phyloP scores from a whole-genome alignment of 2,329 filamentous ascomycete genomes.

The Ophiosphaerella narmari region DNA sequence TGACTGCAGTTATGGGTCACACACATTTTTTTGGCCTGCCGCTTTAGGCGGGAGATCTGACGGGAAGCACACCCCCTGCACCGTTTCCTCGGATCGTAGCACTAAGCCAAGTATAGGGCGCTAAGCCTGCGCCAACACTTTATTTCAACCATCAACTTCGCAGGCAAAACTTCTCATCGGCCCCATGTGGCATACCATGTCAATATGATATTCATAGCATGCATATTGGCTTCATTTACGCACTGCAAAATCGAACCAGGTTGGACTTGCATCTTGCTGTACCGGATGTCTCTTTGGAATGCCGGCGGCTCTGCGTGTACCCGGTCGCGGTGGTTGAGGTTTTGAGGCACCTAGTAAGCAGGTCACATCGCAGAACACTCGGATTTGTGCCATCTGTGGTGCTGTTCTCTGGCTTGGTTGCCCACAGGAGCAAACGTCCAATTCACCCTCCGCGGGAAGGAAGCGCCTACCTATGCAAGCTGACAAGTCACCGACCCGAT shows the following conservation, averaged over 20 bases:
- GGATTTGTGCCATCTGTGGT: neutral
- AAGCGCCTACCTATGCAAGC: neutral
- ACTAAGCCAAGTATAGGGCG: conserved; percentile 23
- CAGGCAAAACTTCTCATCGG: conserved; percentile 18
- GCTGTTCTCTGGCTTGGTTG: neutral
- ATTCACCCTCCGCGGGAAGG: neutral
- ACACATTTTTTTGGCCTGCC: conserved; percentile 10
- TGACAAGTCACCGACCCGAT: neutral
- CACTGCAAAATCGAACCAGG: conserved; percentile 23
- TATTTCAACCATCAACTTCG: conserved; percentile 33
- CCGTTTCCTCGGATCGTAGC: conserved; percentile 13
- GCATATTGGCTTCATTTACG: conserved; percentile 16
- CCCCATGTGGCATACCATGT: conserved; percentile 10
- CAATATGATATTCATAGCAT: conserved; percentile 10
- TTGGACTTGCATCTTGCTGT: conserved; percentile 6
- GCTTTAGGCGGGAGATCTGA: conserved; percentile 26
- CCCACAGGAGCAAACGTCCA: neutral
- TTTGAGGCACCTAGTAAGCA: neutral
- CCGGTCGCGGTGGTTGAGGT: neutral
- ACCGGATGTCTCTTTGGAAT: conserved; percentile 18
- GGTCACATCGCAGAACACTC: neutral
- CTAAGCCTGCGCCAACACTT: conserved; percentile 35
- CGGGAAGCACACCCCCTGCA: conserved; percentile 14
- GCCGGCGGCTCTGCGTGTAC: conserved; percentile 21
- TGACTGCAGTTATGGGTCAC: conserved; percentile 6